Evolutionary conservation across 352 stramenopile species (phyloP), one percentile per base, ranked within the genome.

Genomic region (Globisporangium canariense): DNA sequence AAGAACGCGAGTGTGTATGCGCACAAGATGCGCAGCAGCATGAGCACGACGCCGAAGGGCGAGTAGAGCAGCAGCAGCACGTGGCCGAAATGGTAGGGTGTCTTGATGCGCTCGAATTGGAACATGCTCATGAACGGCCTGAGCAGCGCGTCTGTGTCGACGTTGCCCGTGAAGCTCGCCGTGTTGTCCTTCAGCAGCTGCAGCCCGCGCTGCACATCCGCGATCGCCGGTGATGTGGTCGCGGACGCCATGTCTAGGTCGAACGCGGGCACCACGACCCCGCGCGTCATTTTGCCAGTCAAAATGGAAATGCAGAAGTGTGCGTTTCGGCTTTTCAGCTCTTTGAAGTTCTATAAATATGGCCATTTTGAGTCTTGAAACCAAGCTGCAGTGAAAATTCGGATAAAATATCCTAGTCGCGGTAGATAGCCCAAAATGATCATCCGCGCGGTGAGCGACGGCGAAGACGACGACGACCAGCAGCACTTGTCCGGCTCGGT

Each of bases 21-120:
- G 28, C 69, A 62, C 4, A 73, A 16, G 3, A 74, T 58, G 4
- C 81, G 81, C 14, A 88, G 16, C 1, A 79, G 4, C 58, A 91
- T 22, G 8, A 91, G 55, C 43, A 85, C 2, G 20, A 88, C 8
- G 4, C 82, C 82, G 10, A 91, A 47, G 2, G 82, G 82, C 47
- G 79, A 64, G 57, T 91, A 91, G 8, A 91, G 66, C 43, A 86
- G 47, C 54, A 91, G 60, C 11, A 83, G 53, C 16, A 83, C n/a
- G 47, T 89, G 79, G 3, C 62, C 69, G 10, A 78, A 32, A 5
- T 64, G 25, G n/a, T 77, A 38, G 13, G 82, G 80, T 9, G 69
- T 68, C 61, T 88, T 84, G 69, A 91, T 71, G 45, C 80, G 80
- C 62, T 87, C 70, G 58, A 89, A 83, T 67, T 89, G 82, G 70